Conservation (phyloP, 208 protist species). For the Dictyostelium gargantuum region DNA sequence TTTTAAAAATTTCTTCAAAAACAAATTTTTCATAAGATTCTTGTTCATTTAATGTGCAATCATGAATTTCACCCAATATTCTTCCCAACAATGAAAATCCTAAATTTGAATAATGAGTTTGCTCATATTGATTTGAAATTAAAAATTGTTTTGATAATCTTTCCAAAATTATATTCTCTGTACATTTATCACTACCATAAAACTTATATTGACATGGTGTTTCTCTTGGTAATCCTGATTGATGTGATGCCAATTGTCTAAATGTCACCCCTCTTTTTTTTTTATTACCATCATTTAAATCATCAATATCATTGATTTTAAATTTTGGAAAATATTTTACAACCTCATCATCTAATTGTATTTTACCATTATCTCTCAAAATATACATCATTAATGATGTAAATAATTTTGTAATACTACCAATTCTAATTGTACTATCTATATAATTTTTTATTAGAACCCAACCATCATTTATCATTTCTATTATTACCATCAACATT, state of each 20-base stretch:
- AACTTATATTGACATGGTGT: background rate
- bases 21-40: background rate
- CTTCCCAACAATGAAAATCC: background rate
- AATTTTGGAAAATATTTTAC: conserved; percentile 10
- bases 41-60: background rate
- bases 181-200: background rate
- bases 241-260: background rate
- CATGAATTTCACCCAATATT: background rate
- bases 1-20: background rate
- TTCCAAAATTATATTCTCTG: background rate
- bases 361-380: background rate
- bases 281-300: background rate
- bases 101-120: conserved; percentile 9
- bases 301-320: background rate
- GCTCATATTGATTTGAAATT: background rate
- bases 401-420: conserved; percentile 1
- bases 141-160: background rate
- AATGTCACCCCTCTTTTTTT: background rate
- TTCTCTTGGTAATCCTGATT: background rate
- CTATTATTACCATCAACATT: background rate
- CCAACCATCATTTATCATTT: background rate
- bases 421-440: background rate
- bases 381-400: conserved; percentile 13
- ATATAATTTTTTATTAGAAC: background rate
- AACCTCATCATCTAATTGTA: background rate